phyloP scores from a whole-genome alignment of 352 stramenopile species.

The Blastocystis sp. region DNA sequence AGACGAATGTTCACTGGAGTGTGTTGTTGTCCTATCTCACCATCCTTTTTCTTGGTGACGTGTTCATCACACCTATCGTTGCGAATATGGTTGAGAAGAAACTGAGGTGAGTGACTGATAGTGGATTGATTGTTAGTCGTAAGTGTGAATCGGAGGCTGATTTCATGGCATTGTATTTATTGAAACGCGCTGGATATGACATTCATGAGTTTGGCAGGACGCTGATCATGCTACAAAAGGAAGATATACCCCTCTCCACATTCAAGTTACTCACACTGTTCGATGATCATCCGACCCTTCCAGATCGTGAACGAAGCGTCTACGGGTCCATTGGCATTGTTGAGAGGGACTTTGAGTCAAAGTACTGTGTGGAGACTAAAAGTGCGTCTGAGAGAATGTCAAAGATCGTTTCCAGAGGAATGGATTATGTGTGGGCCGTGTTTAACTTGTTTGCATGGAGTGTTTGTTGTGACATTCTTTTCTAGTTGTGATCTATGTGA shows the following conservation, averaged over 20 bases:
- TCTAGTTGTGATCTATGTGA: too few species aligned
- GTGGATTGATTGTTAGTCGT: slow-evolving; percentile 6
- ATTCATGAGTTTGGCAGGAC: background rate
- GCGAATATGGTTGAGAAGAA: background rate
- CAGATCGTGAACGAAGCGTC: background rate
- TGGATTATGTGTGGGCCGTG: background rate
- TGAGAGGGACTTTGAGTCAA: background rate
- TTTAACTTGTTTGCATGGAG: background rate
- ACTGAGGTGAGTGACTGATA: background rate
- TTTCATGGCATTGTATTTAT: slow-evolving; percentile 1
- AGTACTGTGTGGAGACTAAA: background rate
- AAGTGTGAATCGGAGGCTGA: slow-evolving; percentile 1
- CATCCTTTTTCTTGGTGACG: background rate
- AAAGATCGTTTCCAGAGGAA: background rate
- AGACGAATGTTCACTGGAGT: background rate
- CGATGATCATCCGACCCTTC: background rate
- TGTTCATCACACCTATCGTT: background rate
- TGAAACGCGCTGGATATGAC: slow-evolving; percentile 45
- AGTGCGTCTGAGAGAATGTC: background rate
- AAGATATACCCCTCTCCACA: background rate
- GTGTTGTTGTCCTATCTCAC: too few species aligned
- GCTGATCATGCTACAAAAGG: background rate
- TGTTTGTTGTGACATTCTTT: too few species aligned
- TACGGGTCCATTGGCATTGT: background rate
- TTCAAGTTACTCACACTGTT: background rate